phyloP scores from a whole-genome alignment of 2,329 filamentous ascomycete species.

The Sarocladium oryzae region DNA sequence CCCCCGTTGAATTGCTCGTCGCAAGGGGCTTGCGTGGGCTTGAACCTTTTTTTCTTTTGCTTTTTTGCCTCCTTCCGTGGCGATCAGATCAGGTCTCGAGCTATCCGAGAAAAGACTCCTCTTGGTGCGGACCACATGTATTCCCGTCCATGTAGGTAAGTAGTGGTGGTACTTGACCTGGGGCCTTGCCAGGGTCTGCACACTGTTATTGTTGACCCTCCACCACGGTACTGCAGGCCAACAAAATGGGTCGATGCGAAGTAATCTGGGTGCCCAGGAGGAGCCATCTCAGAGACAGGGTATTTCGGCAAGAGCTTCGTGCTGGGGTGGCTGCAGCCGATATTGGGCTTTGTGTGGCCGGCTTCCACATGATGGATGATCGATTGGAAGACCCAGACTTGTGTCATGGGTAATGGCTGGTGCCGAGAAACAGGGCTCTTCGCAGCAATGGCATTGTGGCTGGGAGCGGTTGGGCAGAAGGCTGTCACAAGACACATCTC shows the following conservation, averaged over 20 bases:
- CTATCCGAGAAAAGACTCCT: background rate
- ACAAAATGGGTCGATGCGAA: background rate
- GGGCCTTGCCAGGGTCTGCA: background rate
- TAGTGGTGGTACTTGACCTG: too few species aligned
- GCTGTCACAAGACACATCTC: background rate
- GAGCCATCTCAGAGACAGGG: background rate
- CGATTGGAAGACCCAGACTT: background rate
- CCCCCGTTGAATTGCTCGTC: background rate
- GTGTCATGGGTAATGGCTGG: conserved; percentile 5
- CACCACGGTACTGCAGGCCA: background rate
- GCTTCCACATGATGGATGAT: background rate
- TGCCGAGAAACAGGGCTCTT: conserved; percentile 9
- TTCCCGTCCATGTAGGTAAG: too few species aligned
- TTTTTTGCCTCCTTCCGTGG: background rate
- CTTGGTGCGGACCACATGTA: too few species aligned
- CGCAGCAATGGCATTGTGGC: background rate
- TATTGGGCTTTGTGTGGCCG: background rate
- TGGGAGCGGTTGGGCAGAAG: background rate
- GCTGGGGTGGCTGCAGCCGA: background rate
- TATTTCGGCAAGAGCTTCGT: conserved; percentile 1
- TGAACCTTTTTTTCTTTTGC: background rate
- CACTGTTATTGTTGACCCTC: background rate
- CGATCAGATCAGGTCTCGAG: background rate
- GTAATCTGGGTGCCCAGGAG: background rate
- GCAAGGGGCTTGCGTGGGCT: conserved; percentile 6